Evolutionary conservation across 2,329 filamentous ascomycete genomes (phyloP), one percentile per base, ranked within the genome.

Genomic region (Emergomyces pasteurianus): DNA sequence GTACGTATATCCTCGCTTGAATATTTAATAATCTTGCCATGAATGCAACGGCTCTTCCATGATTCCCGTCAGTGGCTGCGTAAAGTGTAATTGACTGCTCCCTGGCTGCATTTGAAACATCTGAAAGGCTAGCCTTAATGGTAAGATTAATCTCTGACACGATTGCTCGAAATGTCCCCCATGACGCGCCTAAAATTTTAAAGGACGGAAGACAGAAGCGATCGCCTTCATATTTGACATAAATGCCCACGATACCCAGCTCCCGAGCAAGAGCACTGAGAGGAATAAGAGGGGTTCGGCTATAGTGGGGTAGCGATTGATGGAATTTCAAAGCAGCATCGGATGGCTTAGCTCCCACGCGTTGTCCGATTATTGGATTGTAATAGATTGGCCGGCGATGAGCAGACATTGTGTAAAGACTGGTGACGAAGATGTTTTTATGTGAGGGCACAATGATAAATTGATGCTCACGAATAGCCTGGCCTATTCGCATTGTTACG

Each of bases 171-270:
- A 83, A 86, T 2, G 82, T 79, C 0, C 83, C 87, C 87, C 87
- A 92, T 0, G 86, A 88, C 0, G 89, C 88, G 23, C 89, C 89
- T 0, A 92, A 80, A 52, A 92, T 88, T 72, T 94, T 94, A 78
- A 92, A 92, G 0, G 88, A 81, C 0, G 87, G 86, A 1, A 92
- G 77, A 0, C 85, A 85, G 43, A 90, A 83, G 5, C 88, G 81
- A 59, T 74, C 77, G 34, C 82, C 84, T 71, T 92, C 88, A 66
- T 91, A 83, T 68, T 92, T 92, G 64, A 91, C 68, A 43, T 85
- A 79, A 3, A 92, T 77, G 5, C 78, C 74, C 0, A 74, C 72
- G 12, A 89, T 73, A 0, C 81, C 81, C 0, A 90, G 71, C 16
- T 85, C 78, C 2, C 74, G 65, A 0, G 87, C 86, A 0, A 90